phyloP scores from a whole-genome alignment of 1,139 yeast species.

The Geotrichum macrosporum region DNA sequence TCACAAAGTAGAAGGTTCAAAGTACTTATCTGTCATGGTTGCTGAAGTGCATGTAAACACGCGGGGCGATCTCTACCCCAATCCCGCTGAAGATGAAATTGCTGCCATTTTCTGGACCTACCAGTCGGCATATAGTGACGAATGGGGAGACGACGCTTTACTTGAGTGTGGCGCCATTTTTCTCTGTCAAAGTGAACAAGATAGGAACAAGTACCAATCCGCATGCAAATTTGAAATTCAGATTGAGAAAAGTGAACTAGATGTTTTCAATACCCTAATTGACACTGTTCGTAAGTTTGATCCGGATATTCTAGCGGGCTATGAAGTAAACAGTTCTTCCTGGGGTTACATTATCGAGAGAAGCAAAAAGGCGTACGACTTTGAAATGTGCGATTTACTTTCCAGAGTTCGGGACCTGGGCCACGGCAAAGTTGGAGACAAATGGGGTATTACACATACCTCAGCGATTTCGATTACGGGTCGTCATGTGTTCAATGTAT shows the following conservation, averaged over 20 bases:
- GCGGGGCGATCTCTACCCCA: constrained; percentile 50
- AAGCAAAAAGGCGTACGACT: constrained; percentile 44
- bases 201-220: constrained; percentile 19
- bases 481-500: constrained; percentile 73
- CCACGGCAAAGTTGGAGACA: constrained; percentile 52
- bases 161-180: constrained; percentile 27
- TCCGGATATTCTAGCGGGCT: constrained; percentile 86
- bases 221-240: constrained; percentile 12
- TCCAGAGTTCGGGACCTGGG: constrained; percentile 40
- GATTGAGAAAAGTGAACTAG: constrained; percentile 46
- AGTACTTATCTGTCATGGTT: constrained; percentile 50
- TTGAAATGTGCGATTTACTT: constrained; percentile 50
- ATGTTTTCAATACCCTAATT: constrained; percentile 53
- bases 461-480: constrained; percentile 68
- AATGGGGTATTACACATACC: constrained; percentile 82
- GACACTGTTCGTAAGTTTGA: constrained; percentile 60
- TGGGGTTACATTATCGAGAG: constrained; percentile 90
- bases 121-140: constrained; percentile 17
- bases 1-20: constrained; percentile 36
- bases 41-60: constrained; percentile 67
- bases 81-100: constrained; percentile 61
- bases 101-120: constrained; percentile 59
- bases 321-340: constrained; percentile 70
- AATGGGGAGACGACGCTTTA: constrained; percentile 20
- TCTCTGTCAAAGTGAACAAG: constrained; percentile 22